phyloP scores from a whole-genome alignment of 2,329 filamentous ascomycete genomes.

The Stylonectria norvegica region DNA sequence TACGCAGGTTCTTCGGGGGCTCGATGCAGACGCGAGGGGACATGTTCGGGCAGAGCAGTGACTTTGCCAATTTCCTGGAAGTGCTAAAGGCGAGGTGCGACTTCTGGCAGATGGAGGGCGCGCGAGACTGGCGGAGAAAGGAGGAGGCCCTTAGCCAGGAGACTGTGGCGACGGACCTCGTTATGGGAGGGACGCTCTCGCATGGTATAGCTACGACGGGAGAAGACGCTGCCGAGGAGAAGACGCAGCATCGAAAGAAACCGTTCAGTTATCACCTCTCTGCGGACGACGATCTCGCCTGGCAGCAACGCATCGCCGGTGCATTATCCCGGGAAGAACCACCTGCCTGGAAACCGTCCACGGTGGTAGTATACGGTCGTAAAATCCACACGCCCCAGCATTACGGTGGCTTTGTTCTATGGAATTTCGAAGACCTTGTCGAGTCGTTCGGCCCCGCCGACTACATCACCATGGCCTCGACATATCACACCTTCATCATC shows the following conservation, averaged over 20 bases:
- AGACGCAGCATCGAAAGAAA: slow-evolving; percentile 18
- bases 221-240: slow-evolving; percentile 9
- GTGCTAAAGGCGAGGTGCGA: slow-evolving; percentile 75
- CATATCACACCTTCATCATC: slow-evolving; percentile 74
- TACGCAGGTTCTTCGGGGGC: slow-evolving; percentile 47
- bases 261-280: slow-evolving; percentile 32
- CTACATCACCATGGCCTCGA: slow-evolving; percentile 77
- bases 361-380: slow-evolving; percentile 60
- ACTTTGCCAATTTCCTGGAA: slow-evolving; percentile 73
- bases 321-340: slow-evolving; percentile 22
- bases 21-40: slow-evolving; percentile 39
- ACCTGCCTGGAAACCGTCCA: slow-evolving; percentile 41
- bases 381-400: slow-evolving; percentile 57
- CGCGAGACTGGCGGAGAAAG: slow-evolving; percentile 65
- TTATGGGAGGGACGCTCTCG: slow-evolving; percentile 1
- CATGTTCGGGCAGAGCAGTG: slow-evolving; percentile 59
- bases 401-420: slow-evolving; percentile 55
- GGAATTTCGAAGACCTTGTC: slow-evolving; percentile 68
- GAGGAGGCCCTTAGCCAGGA: slow-evolving; percentile 35
- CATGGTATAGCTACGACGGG: not conserved
- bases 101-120: slow-evolving; percentile 79
- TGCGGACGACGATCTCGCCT: slow-evolving; percentile 28
- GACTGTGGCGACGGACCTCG: not conserved
- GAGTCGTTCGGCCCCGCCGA: slow-evolving; percentile 71
- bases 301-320: slow-evolving; percentile 21